phyloP scores from a whole-genome alignment of 2,329 filamentous ascomycete genomes.

The Epicoccum nigrum region DNA sequence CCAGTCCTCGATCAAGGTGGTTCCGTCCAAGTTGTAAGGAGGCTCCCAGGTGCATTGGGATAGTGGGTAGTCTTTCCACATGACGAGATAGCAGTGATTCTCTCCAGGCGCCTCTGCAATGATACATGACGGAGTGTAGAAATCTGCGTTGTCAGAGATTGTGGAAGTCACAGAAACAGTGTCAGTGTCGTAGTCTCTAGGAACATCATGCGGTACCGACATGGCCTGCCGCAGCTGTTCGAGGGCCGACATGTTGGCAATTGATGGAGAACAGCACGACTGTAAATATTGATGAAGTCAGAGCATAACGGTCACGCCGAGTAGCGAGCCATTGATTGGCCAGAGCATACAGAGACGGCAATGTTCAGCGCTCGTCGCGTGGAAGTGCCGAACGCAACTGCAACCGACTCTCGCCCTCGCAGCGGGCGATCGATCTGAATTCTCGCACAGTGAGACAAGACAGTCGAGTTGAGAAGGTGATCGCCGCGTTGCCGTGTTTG shows the following conservation, averaged over 20 bases:
- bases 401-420: slow-evolving; percentile 1
- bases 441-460: slow-evolving; percentile 2
- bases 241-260: neutral
- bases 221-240: slow-evolving; percentile 2
- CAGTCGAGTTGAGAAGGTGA: slow-evolving; percentile 10
- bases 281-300: neutral
- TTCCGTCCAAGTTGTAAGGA: slow-evolving; percentile 16
- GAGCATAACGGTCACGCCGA: neutral
- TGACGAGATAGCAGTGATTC: slow-evolving; percentile 61
- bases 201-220: slow-evolving; percentile 13
- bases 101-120: slow-evolving; percentile 50
- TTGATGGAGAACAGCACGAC: neutral
- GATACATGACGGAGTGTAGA: slow-evolving; percentile 32
- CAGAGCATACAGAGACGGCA: neutral
- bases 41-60: slow-evolving; percentile 43
- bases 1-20: slow-evolving; percentile 13
- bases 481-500: slow-evolving; percentile 10
- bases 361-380: neutral
- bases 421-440: neutral
- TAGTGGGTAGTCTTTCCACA: slow-evolving; percentile 67
- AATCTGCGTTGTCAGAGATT: slow-evolving; percentile 13
- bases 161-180: slow-evolving; percentile 66
- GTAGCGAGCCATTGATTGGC: slow-evolving; percentile 17
- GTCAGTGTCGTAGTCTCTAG: slow-evolving; percentile 43
- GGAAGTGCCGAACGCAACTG: slow-evolving; percentile 7